Percentiles rank a stretch among this genome's conserved stretches.
Evolutionary conservation across 2,329 filamentous ascomycete species (phyloP).

Genomic region (Pezicula radicicola): DNA sequence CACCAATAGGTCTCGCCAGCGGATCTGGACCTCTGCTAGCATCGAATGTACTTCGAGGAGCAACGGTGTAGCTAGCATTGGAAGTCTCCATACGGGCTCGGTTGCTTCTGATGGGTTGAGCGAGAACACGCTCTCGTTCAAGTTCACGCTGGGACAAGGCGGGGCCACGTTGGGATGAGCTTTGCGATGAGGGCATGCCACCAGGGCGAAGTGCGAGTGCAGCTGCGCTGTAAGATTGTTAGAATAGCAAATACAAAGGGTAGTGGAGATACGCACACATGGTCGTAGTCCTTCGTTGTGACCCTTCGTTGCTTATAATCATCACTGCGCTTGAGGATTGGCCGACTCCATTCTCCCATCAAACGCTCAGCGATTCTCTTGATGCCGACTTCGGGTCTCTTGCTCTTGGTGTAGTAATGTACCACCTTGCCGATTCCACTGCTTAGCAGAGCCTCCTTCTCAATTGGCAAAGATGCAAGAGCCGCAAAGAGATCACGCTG

Average conservation of each 20-base stretch:
- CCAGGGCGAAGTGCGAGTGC: slow-evolving; percentile 30
- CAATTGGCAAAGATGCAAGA: slow-evolving; percentile 76
- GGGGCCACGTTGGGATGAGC: slow-evolving; percentile 19
- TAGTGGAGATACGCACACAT: slow-evolving; percentile 47
- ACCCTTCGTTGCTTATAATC: slow-evolving; percentile 85
- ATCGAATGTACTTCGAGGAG: slow-evolving; percentile 56
- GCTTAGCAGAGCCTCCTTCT: slow-evolving; percentile 85
- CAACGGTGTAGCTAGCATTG: slow-evolving; percentile 30
- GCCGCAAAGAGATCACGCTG: slow-evolving; percentile 90
- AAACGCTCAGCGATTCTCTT: slow-evolving; percentile 91
- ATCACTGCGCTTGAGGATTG: slow-evolving; percentile 89
- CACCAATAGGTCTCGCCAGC: slow-evolving; percentile 53
- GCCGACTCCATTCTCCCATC: slow-evolving; percentile 93
- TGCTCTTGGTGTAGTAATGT: slow-evolving; percentile 95
- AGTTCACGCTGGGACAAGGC: slow-evolving; percentile 26
- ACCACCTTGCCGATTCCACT: slow-evolving; percentile 96
- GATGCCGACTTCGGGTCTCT: slow-evolving; percentile 81
- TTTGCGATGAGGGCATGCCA: slow-evolving; percentile 24
- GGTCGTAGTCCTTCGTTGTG: slow-evolving; percentile 61
- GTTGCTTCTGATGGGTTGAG: slow-evolving; percentile 51
- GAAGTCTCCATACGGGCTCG: slow-evolving; percentile 45
- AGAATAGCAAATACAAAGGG: slow-evolving; percentile 3
- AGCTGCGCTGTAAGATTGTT: slow-evolving; percentile 23
- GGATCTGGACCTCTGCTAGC: slow-evolving; percentile 46
- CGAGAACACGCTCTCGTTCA: slow-evolving; percentile 56